phyloP scores from a whole-genome alignment of 768 basidiomycete genomes.

The Amanita fuliginea region DNA sequence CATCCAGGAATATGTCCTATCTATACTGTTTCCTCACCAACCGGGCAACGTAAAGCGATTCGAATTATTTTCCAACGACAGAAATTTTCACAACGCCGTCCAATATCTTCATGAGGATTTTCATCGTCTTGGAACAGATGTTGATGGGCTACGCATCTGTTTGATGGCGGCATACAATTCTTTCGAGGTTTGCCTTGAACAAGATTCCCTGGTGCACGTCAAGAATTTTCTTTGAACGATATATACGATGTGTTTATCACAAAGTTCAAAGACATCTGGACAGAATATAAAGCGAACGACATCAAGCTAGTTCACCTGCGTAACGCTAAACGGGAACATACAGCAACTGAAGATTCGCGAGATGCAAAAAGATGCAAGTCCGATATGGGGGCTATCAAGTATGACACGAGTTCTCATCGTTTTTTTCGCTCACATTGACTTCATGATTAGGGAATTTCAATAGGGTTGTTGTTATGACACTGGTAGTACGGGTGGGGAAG shows the following conservation, averaged over 20 bases:
- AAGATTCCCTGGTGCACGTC: background rate
- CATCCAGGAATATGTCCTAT: background rate
- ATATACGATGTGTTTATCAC: background rate
- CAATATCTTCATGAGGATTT: background rate
- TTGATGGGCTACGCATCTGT: background rate
- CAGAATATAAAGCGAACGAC: too few relatives aligned
- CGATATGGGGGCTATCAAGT: too few relatives aligned
- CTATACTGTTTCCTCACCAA: background rate
- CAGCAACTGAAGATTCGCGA: too few relatives aligned
- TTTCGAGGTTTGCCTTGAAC: background rate
- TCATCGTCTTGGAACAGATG: background rate
- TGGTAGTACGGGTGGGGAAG: too few relatives aligned
- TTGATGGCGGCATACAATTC: background rate
- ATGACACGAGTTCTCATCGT: too few relatives aligned
- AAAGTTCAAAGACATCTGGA: background rate
- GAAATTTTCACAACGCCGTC: background rate
- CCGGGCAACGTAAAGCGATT: background rate
- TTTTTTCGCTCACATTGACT: too few relatives aligned
- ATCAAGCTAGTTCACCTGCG: too few relatives aligned
- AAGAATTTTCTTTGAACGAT: background rate
- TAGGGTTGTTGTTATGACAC: too few relatives aligned
- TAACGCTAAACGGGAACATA: too few relatives aligned
- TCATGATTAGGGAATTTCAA: too few relatives aligned
- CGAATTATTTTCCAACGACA: background rate
- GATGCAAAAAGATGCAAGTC: too few relatives aligned